phyloP scores from a whole-genome alignment of 2,329 filamentous ascomycete species.

The Xylaria sp. region DNA sequence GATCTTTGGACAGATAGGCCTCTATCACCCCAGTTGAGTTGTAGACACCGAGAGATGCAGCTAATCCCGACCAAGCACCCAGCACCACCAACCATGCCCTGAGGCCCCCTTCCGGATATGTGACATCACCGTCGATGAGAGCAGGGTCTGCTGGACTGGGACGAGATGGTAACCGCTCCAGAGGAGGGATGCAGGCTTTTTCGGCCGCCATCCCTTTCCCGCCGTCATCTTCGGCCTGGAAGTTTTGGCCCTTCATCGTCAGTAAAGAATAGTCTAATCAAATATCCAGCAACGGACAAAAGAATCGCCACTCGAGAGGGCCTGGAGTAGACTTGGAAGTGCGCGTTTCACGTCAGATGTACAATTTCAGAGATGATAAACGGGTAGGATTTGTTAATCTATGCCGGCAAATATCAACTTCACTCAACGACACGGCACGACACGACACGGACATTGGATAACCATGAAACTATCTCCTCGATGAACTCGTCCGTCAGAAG shows the following conservation, averaged over 20 bases:
- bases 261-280: neutral
- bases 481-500: neutral
- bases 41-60: slow-evolving; percentile 28
- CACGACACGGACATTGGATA: no score
- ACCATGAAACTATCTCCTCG: neutral
- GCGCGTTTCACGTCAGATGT: neutral
- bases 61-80: slow-evolving; percentile 26
- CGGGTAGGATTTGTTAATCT: neutral
- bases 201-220: neutral
- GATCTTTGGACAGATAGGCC: slow-evolving; percentile 21
- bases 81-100: slow-evolving; percentile 28
- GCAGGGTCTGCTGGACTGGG: neutral
- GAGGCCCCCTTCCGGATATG: slow-evolving; percentile 23
- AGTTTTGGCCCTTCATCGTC: neutral
- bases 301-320: neutral
- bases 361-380: neutral
- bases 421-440: no score
- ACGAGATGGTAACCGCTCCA: slow-evolving; percentile 2
- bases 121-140: slow-evolving; percentile 14
- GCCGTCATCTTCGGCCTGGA: neutral
- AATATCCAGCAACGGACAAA: neutral
- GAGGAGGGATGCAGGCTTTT: neutral
- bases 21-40: slow-evolving; percentile 31
- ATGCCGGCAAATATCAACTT: slow-evolving; percentile 1
- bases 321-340: neutral